Percentiles rank a stretch among this genome's conserved stretches.
These are phyloP conservation scores for Teunomyces cretensis DNA, from an alignment of 805 yeast species.

Conservation along the genomic window DNA sequence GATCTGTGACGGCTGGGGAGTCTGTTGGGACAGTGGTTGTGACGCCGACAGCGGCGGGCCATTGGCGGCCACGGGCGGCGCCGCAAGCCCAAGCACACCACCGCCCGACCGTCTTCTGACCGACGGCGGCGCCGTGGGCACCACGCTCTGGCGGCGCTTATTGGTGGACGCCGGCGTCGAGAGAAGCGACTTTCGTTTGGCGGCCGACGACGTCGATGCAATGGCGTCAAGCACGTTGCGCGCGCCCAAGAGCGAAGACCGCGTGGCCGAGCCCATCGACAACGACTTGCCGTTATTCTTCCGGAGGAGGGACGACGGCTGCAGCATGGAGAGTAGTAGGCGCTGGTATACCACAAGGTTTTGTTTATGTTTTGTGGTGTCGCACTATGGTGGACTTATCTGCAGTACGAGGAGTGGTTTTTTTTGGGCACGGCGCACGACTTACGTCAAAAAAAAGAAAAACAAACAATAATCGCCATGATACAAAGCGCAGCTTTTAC, in stretches of 20 bases:
- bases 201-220: conserved; percentile 6
- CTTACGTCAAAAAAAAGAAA: background rate
- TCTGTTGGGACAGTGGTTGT: conserved; percentile 16
- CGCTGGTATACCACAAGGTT: too few species aligned
- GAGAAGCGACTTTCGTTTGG: conserved; percentile 29
- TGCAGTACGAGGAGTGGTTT: background rate
- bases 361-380: background rate
- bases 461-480: conserved; percentile 5
- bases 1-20: conserved; percentile 14
- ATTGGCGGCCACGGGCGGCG: conserved; percentile 5
- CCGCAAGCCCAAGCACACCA: background rate
- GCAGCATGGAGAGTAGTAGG: too few species aligned
- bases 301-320: conserved; percentile 12
- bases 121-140: conserved; percentile 7
- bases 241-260: conserved; percentile 20
- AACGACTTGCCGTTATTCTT: conserved; percentile 17
- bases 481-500: background rate
- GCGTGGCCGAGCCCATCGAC: conserved; percentile 21
- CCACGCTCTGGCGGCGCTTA: conserved; percentile 22
- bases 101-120: conserved; percentile 1
- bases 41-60: conserved; percentile 15
- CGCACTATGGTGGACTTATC: background rate
- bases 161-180: conserved; percentile 35
- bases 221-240: conserved; percentile 14
- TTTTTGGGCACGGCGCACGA: conserved; percentile 5